Evolutionary conservation across 73 alveolate species (phyloP), one percentile per base, ranked within the genome.

Genomic region (Blepharisma stoltei): DNA sequence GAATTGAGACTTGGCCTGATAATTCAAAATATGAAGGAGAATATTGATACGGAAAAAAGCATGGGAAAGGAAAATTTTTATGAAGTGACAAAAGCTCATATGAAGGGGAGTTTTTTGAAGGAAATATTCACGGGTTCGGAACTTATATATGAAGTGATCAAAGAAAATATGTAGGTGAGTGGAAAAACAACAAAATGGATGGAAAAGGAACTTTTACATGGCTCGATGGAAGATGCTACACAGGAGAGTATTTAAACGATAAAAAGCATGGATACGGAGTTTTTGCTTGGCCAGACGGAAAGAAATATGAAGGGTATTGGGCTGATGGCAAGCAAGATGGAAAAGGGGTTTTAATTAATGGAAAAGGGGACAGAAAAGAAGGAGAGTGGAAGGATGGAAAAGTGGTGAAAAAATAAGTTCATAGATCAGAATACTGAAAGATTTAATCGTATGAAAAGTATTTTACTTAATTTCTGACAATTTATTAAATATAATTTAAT

Each of bases 341-440:
- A 6, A 78, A 44, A 23, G 89, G 89, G 11, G 46, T 78, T 66
- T 82, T 77, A 55, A 54, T 82, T 44, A 83, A 79, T 9, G 38
- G 41, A 6, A 49, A 55, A 11, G 87, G 82, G 32, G 54, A 54
- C 6, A 71, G 76, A 68, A 82, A 82, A 78, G 87, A 78, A 45
- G 89, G 89, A 46, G 89, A 82, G 55, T 82, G 89, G 89, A 44
- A 78, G 6, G 87, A 82, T 32, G 89, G 89, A 18, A 82, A 67
- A 23, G 50, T 75, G 20, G 87, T 82, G 6, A 77, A 66, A 82
- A 32, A 32, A 32, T 32, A 32, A 32, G 41, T 3, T 32, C 21
- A 18, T 3, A 52, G 41, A 32, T 32, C 41, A 32, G 41, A 32
- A 32, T 32, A 32, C 41, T 32, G 41, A 32, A 32, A 32, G 41